Conservation (phyloP, 2,329 filamentous ascomycete genomes). For the Magnaporthiopsis poae region DNA sequence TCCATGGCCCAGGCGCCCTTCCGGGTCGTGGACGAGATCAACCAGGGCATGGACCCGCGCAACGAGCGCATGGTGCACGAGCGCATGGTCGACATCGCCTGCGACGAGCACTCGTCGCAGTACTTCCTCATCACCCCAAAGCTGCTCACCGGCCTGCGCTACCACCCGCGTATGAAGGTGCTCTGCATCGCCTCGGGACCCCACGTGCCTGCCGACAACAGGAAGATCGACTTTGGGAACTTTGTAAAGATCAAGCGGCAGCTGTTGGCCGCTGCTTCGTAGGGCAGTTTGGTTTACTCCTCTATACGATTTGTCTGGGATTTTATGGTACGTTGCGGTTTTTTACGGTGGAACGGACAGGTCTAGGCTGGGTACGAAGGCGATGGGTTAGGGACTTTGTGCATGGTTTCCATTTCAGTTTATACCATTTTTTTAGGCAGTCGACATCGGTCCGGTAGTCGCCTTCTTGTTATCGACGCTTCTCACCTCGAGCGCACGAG, state of each 20-base stretch:
- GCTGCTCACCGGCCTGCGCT: constrained; percentile 72
- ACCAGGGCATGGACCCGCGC: constrained; percentile 97
- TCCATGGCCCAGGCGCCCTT: constrained; percentile 88
- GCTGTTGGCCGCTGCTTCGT: constrained; percentile 25
- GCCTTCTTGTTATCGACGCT: not conserved
- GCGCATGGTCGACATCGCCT: constrained; percentile 96
- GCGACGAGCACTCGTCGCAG: constrained; percentile 65
- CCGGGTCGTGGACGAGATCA: constrained; percentile 98
- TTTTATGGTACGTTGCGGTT: not conserved
- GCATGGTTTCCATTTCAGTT: not conserved
- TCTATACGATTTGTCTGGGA: not conserved
- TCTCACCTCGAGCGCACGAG: not conserved
- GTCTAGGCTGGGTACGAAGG: not conserved
- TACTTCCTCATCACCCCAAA: constrained; percentile 99
- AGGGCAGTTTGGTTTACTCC: not conserved
- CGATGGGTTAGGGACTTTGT: not conserved
- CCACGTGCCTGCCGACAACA: constrained; percentile 47
- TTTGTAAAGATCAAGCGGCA: constrained; percentile 34
- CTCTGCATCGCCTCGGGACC: constrained; percentile 90
- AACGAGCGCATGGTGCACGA: constrained; percentile 98
- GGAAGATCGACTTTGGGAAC: constrained; percentile 38
- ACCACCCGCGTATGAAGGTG: constrained; percentile 83
- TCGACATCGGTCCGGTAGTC: too few relatives aligned
- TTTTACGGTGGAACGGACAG: not conserved
- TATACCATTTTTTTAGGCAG: not conserved